phyloP scores from a whole-genome alignment of 2,329 filamentous ascomycete genomes.

The Colletotrichum somersetense region DNA sequence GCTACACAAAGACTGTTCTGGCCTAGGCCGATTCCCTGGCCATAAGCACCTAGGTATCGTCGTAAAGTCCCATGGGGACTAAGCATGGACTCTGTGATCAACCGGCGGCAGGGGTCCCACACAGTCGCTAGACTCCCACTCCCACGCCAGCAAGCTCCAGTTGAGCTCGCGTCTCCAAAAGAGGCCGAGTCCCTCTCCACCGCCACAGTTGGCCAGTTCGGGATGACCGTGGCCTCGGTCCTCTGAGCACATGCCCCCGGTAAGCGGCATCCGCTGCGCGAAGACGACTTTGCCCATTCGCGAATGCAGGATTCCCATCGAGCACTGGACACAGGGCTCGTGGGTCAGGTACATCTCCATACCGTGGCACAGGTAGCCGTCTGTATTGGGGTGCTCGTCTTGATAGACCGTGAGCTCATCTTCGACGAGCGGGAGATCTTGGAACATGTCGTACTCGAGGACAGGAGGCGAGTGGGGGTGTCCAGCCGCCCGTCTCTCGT shows the following conservation, averaged over 20 bases:
- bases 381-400: constrained; percentile 74
- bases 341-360: constrained; percentile 95
- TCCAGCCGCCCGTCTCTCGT: constrained; percentile 61
- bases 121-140: constrained; percentile 69
- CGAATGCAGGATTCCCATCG: constrained; percentile 95
- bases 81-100: constrained; percentile 64
- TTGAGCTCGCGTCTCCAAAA: constrained; percentile 84
- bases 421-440: constrained; percentile 75
- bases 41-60: constrained; percentile 40
- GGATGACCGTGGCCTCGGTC: constrained; percentile 65
- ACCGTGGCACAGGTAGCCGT: constrained; percentile 93
- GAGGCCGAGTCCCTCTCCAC: constrained; percentile 73
- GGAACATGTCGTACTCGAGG: constrained; percentile 73
- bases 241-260: constrained; percentile 87
- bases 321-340: constrained; percentile 96
- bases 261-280: constrained; percentile 80
- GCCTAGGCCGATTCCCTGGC: constrained; percentile 35
- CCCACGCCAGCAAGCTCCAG: constrained; percentile 87
- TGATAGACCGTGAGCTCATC: constrained; percentile 74
- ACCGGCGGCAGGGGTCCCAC: constrained; percentile 54
- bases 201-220: constrained; percentile 54
- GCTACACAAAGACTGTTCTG: constrained; percentile 39
- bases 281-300: constrained; percentile 91
- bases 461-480: constrained; percentile 53
- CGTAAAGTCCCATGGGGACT: constrained; percentile 44